Conservation (phyloP, 169 alveolate genomes). For the Cytauxzoon felis region DNA sequence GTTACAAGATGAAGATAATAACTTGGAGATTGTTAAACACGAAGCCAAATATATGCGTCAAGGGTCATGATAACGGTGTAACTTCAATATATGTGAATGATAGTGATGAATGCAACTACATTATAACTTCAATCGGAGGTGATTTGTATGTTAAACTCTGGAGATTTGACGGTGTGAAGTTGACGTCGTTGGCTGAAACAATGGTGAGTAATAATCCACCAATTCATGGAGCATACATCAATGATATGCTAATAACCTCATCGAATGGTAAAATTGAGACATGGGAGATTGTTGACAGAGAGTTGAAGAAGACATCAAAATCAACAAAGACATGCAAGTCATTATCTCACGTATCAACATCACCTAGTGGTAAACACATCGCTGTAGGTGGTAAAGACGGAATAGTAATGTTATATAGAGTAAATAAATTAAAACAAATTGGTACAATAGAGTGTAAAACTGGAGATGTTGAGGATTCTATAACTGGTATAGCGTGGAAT, state of each 20-base stretch:
- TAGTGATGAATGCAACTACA: not conserved
- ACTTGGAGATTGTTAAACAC: not conserved
- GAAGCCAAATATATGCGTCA: not conserved
- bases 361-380: slow-evolving; percentile 26
- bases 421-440: not conserved
- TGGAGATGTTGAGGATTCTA: slow-evolving; percentile 37
- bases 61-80: not conserved
- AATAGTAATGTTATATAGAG: slow-evolving; percentile 20
- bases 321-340: not conserved
- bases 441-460: slow-evolving; percentile 41
- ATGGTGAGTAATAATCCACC: no score
- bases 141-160: not conserved
- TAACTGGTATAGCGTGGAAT: slow-evolving; percentile 47
- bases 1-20: no score
- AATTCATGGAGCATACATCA: not conserved
- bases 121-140: not conserved
- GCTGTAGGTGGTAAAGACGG: slow-evolving; percentile 30
- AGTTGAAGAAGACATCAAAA: not conserved
- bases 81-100: not conserved
- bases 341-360: not conserved
- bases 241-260: slow-evolving; percentile 14
- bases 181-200: no score
- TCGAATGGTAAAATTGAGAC: slow-evolving; percentile 11
- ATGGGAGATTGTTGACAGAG: slow-evolving; percentile 2
- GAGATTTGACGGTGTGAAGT: not conserved